Base-by-base conservation (phyloP, 768 basidiomycete genomes). In the Podaxis carcinomalis region DNA sequence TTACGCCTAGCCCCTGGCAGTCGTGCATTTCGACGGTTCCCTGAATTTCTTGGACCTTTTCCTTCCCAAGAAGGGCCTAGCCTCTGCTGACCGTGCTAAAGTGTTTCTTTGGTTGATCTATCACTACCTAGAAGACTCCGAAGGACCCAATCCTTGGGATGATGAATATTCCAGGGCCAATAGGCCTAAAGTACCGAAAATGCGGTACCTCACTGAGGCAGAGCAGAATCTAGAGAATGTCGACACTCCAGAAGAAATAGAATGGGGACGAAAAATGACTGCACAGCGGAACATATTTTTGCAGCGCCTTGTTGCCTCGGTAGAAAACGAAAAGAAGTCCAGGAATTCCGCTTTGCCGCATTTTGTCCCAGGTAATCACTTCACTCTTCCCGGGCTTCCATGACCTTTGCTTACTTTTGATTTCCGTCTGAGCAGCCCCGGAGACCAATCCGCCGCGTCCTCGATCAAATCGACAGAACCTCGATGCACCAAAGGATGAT, bases 91-190 rank as follows among this genome's bases (percentile, higher is more conserved):
- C 63, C 88, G 94, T 32, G 92, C 90, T 4, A 78, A 77, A 59
- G 90, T 86, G 2, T 92, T 96, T 71, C 80, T 96, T 28, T 93
- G 91, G 89, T 79, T 93, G 59, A 74, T 93, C 52, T 93, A 85
- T 72, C 81, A 91, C 68, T 93, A 95, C 71, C 78, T 95, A 64
- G 92, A 94, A 72, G 79, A 78, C 36, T 78, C 83, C 1, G 77
- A 80, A 37, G 71, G 76, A 10, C 73, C 80, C n/a, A 94, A 93
- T 70, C 89, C 92, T 4, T 94, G 90, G 69, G 82, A 85, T 56
- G 87, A 91, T 68, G 82, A 84, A 16, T 84, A 85, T 70, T 82
- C 88, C 13, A 74, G 75, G 21, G 65, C 66, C 37, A 73, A 87
- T 66, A 79, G 80, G 0, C 84, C 83, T 56, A 90, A 87, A 73